Evolutionary conservation across 2,329 filamentous ascomycete genomes (phyloP).

Genomic region (Penicillium sp.): DNA sequence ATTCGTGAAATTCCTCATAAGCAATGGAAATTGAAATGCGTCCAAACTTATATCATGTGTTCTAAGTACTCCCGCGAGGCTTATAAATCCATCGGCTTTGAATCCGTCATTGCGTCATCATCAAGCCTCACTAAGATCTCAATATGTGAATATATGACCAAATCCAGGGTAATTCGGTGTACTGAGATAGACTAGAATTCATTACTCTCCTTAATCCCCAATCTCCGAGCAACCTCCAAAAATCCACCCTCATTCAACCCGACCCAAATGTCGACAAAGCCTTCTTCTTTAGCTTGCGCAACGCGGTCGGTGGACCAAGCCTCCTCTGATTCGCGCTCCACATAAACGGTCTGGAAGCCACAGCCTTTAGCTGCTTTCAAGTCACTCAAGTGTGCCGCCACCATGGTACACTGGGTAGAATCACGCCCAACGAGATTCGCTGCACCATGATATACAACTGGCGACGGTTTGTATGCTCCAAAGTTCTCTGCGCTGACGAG

Average conservation of each 20-base stretch:
- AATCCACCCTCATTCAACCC: constrained; percentile 53
- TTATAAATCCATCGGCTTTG: background rate
- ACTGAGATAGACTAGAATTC: no score
- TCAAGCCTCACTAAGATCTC: background rate
- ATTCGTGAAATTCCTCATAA: background rate
- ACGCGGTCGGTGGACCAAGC: constrained; percentile 55
- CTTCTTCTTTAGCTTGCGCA: constrained; percentile 53
- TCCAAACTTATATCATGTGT: background rate
- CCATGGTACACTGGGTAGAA: constrained; percentile 68
- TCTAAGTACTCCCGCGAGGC: background rate
- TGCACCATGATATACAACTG: constrained; percentile 68
- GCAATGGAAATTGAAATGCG: background rate
- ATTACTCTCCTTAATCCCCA: constrained; percentile 36
- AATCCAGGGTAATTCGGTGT: no score
- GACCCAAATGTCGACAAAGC: constrained; percentile 68
- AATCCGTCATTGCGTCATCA: background rate
- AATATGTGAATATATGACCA: no score
- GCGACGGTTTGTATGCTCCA: constrained; percentile 71
- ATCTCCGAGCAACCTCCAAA: constrained; percentile 51
- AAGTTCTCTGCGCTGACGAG: constrained; percentile 71
- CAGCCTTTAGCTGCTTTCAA: constrained; percentile 63
- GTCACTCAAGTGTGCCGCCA: constrained; percentile 73
- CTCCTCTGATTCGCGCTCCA: constrained; percentile 69
- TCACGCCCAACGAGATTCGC: constrained; percentile 58
- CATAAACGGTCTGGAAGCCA: constrained; percentile 71